A percentile compares a stretch with the other conserved stretches of the same genome.
phyloP scores from a whole-genome alignment of 1,139 yeast genomes.

The Blastobotrys malaysiensis region DNA sequence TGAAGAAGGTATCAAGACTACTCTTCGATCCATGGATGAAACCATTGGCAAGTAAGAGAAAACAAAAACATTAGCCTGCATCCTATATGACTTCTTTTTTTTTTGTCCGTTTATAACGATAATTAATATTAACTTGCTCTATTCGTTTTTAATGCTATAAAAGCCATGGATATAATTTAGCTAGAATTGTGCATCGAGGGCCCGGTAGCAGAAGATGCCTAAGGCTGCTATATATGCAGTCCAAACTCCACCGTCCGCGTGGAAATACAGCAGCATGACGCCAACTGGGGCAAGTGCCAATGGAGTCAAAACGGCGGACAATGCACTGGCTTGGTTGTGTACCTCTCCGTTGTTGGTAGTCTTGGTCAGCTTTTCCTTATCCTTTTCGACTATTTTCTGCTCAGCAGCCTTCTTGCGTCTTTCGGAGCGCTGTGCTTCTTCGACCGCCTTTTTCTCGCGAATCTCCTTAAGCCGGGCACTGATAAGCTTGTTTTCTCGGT shows the following conservation, averaged over 20 bases:
- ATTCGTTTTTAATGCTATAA: not conserved
- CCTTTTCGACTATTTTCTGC: not conserved
- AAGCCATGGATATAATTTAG: not conserved
- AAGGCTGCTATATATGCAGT: conserved; percentile 3
- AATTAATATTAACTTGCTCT: not conserved
- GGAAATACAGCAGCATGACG: conserved; percentile 4
- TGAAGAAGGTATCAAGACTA: conserved; percentile 74
- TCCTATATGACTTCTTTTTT: not conserved
- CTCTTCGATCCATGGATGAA: conserved; percentile 89
- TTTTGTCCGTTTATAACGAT: not conserved
- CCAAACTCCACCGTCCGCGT: conserved; percentile 10
- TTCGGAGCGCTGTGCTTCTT: not conserved
- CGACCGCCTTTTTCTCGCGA: not conserved
- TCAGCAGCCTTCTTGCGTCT: not conserved
- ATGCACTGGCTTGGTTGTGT: not conserved
- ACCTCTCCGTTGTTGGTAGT: not conserved
- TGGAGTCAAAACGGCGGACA: not conserved
- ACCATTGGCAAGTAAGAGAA: not conserved
- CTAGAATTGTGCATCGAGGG: not conserved
- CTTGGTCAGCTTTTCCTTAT: not conserved
- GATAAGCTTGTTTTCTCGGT: conserved; percentile 1
- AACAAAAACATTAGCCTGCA: not conserved
- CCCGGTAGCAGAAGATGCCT: not conserved
- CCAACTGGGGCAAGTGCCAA: conserved; percentile 6
- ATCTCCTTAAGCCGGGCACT: conserved; percentile 1